Base-by-base conservation (phyloP, 1,284 basidiomycete genomes). In the Takashimella tepidaria region DNA sequence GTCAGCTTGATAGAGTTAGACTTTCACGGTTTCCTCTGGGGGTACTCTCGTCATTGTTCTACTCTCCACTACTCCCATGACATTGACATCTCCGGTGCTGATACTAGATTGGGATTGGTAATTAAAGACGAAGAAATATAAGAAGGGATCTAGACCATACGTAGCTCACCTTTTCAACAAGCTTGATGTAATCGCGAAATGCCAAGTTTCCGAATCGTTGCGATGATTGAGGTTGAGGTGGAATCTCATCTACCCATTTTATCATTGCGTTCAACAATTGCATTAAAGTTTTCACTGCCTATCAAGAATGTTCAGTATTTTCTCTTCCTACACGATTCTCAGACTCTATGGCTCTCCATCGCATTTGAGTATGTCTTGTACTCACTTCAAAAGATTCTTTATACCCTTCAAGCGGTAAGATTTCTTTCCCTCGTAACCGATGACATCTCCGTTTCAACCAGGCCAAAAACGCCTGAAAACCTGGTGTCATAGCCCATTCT, bases 181-280 rank as follows among this genome's bases (percentile, higher is more conserved):
- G 81, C 53, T 80, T 79, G 0, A 90, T 89, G 87, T 93, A 98
- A 5, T 82, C 82, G 49, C 93, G 80, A 69, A 98, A 98, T 0
- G 91, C 87, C 5, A 92, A 81, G 73, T 98, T 98, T 2, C 95
- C 96, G 66, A 95, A 99, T 1, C 96, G 82, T 68, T 98, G 96
- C 1, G 57, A 68, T 12, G 88, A 85, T 5, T 84, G 84, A n/a
- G 82, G 75, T 3, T 83, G 80, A 0, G 87, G 84, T 3, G 90
- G 90, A 11, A 92, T 89, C 27, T 87, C 84, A 46, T 87, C 82
- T 11, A 93, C 85, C 90, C 90, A 93, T 1, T 60, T 56, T 60
- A 86, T 82, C 49, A 97, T 76, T n/a, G 77, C 77, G 54, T 88
- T 82, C 3, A 98, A 78, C 51, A 93, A 72, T 1, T 57, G 55